These are phyloP conservation scores for Metschnikowia drakensbergensis DNA, from an alignment of 805 yeast genomes.

Conservation along the genomic window DNA sequence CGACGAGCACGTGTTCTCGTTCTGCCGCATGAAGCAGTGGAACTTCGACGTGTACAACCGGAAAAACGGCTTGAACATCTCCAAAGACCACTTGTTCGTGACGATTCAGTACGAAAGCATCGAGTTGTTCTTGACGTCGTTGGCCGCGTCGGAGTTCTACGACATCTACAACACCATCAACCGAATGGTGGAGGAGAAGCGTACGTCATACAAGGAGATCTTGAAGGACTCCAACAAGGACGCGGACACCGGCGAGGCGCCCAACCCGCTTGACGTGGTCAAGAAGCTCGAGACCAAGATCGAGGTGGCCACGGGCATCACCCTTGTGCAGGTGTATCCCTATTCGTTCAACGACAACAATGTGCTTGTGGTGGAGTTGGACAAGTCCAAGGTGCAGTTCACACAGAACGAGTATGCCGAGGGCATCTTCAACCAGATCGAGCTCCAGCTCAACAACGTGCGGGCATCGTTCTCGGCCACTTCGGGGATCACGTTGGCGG, in stretches of 20 bases:
- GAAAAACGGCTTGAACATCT: conserved; percentile 44
- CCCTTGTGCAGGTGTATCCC: conserved; percentile 72
- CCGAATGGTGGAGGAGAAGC: conserved; percentile 70
- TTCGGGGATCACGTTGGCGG: conserved; percentile 48
- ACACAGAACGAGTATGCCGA: conserved; percentile 44
- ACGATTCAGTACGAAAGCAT: conserved; percentile 47
- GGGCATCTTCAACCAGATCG: conserved; percentile 53
- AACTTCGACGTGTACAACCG: conserved; percentile 65
- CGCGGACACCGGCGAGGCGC: conserved; percentile 1
- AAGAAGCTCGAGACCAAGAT: conserved; percentile 61
- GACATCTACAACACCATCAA: conserved; percentile 71
- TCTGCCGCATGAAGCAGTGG: conserved; percentile 49
- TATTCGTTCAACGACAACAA: conserved; percentile 74
- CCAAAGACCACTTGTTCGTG: conserved; percentile 61
- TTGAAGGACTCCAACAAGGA: conserved; percentile 52
- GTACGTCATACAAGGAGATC: conserved; percentile 70
- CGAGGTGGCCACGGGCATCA: conserved; percentile 53
- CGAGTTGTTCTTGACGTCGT: conserved; percentile 68
- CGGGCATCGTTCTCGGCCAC: conserved; percentile 65
- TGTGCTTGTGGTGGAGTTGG: conserved; percentile 61
- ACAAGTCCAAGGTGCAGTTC: conserved; percentile 51
- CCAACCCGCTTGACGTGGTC: conserved; percentile 25
- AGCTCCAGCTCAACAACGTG: conserved; percentile 59
- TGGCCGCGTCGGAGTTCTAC: conserved; percentile 77
- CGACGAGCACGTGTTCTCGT: conserved; percentile 81